Conservation (phyloP, 148 eudicot species). For the Bassia scoparia region DNA sequence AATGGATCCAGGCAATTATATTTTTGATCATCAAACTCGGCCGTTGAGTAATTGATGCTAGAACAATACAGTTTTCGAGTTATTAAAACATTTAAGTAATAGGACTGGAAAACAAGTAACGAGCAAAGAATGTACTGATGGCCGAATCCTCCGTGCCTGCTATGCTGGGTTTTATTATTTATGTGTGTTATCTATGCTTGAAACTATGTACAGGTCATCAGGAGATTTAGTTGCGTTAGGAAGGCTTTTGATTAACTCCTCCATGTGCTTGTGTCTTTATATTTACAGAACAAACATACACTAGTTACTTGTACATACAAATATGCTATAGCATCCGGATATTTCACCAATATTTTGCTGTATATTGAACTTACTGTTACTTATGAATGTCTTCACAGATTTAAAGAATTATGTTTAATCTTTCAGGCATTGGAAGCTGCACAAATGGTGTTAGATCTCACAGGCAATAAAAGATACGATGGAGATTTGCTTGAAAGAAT, state of each 20-base stretch:
- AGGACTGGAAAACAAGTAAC: too few relatives aligned
- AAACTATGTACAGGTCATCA: neutral
- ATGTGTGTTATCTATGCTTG: neutral
- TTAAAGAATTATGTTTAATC: neutral
- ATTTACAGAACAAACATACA: too few relatives aligned
- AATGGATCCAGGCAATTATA: too few relatives aligned
- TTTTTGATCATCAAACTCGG: too few relatives aligned
- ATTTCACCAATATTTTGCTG: neutral
- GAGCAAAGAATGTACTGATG: too few relatives aligned
- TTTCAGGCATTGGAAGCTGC: constrained; percentile 77
- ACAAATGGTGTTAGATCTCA: constrained; percentile 64
- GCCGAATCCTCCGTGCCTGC: too few relatives aligned
- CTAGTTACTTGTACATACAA: neutral
- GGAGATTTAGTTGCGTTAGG: neutral
- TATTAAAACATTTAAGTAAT: too few relatives aligned
- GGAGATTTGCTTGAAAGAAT: constrained; percentile 60
- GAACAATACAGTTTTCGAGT: too few relatives aligned
- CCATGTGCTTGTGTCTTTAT: too few relatives aligned
- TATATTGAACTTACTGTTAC: neutral
- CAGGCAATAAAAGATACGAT: constrained; percentile 55
- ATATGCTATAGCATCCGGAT: neutral
- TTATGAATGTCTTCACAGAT: neutral
- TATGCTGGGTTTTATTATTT: too few relatives aligned
- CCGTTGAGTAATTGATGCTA: too few relatives aligned
- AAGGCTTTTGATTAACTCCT: neutral